Percentiles rank a stretch among this genome's conserved stretches.
These are phyloP conservation scores for Trypanosoma rangeli DNA, from an alignment of 208 protist genomes.

Conservation along the genomic window DNA sequence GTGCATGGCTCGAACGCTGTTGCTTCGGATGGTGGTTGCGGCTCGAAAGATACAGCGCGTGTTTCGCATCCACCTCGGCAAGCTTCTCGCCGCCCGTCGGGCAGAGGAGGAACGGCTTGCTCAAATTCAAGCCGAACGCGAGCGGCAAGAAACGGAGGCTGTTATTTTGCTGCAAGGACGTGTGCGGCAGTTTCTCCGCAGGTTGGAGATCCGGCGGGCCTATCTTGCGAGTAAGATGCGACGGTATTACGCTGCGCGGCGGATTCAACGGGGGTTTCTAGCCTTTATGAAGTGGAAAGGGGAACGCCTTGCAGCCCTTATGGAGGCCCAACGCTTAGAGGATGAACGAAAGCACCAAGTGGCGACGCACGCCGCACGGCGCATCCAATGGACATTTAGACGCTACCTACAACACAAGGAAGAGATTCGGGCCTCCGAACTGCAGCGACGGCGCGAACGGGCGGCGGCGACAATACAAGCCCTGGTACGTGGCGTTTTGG, in stretches of 20 bases:
- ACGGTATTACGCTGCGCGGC: constrained; percentile 56
- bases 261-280: constrained; percentile 80
- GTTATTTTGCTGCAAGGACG: constrained; percentile 62
- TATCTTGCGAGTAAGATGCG: constrained; percentile 55
- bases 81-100: constrained; percentile 36
- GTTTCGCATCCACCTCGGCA: constrained; percentile 56
- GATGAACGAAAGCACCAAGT: constrained; percentile 54
- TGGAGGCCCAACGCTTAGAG: constrained; percentile 61
- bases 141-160: constrained; percentile 44
- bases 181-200: constrained; percentile 67
- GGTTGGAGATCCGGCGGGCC: constrained; percentile 54
- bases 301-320: constrained; percentile 42
- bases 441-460: constrained; percentile 41
- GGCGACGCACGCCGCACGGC: constrained; percentile 54
- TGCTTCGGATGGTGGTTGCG: constrained; percentile 48
- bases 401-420: constrained; percentile 48
- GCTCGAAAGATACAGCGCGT: constrained; percentile 55
- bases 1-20: constrained; percentile 56
- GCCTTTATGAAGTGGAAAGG: constrained; percentile 49
- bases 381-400: constrained; percentile 65
- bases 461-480: constrained; percentile 80
- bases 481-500: constrained; percentile 71
- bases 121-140: constrained; percentile 34
- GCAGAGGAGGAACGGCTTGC: constrained; percentile 39
- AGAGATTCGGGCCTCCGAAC: constrained; percentile 34